phyloP scores from a whole-genome alignment of 2,329 filamentous ascomycete genomes.

The Fusarium begoniae region DNA sequence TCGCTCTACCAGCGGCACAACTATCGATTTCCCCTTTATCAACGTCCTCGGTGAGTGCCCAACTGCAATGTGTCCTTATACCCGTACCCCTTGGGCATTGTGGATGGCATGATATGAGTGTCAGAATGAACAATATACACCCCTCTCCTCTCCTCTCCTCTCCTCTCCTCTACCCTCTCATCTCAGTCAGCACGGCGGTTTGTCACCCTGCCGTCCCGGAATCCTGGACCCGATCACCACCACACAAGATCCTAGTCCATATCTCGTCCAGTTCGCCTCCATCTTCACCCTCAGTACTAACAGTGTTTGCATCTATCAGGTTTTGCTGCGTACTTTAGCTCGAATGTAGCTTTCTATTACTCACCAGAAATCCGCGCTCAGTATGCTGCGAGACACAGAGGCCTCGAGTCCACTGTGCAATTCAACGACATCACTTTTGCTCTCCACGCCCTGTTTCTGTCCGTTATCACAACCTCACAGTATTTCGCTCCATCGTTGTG shows the following conservation, averaged over 20 bases:
- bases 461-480: constrained; percentile 78
- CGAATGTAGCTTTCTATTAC: constrained; percentile 79
- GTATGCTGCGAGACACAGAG: constrained; percentile 82
- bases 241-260: constrained; percentile 7
- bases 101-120: constrained; percentile 25
- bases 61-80: neutral
- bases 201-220: constrained; percentile 6
- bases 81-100: constrained; percentile 1
- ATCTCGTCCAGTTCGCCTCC: neutral
- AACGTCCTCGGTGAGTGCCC: constrained; percentile 66
- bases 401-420: constrained; percentile 82
- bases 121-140: constrained; percentile 14
- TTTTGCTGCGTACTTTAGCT: constrained; percentile 79
- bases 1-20: constrained; percentile 81
- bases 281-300: constrained; percentile 18
- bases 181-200: constrained; percentile 4
- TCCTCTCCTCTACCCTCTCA: constrained; percentile 3
- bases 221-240: constrained; percentile 21
- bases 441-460: constrained; percentile 79
- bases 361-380: constrained; percentile 80
- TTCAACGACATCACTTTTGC: constrained; percentile 93
- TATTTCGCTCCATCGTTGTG: constrained; percentile 76
- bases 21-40: constrained; percentile 85
- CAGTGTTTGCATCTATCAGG: constrained; percentile 52
- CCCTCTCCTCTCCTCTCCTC: constrained; percentile 18